These are phyloP conservation scores for Quercus parvula DNA, from an alignment of 306 rosid species.

Conservation along the genomic window DNA sequence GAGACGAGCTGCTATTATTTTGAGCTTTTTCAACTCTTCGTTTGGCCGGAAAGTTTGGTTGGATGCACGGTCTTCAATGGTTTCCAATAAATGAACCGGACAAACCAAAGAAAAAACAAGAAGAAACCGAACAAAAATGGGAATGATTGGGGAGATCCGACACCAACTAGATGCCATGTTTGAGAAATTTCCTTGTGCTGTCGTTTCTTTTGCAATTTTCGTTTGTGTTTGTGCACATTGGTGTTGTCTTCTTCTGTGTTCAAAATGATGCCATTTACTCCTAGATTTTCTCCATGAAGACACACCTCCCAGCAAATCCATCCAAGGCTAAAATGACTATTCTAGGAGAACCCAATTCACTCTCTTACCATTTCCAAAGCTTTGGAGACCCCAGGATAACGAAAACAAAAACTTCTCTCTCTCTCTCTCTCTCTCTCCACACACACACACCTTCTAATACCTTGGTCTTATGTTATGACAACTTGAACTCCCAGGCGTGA, in stretches of 20 bases:
- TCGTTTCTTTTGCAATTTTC: conserved; percentile 36
- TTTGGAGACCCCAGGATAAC: conserved; percentile 28
- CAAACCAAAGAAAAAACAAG: conserved; percentile 47
- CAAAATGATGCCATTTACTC: conserved; percentile 32
- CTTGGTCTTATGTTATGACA: conserved; percentile 44
- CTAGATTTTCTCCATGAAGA: conserved; percentile 38
- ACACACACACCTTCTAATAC: conserved; percentile 16
- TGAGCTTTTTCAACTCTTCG: conserved; percentile 52
- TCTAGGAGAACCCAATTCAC: conserved; percentile 32
- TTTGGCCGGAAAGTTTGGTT: conserved; percentile 59
- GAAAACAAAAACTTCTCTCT: conserved; percentile 6
- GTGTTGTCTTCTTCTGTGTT: conserved; percentile 41
- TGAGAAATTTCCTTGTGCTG: conserved; percentile 23
- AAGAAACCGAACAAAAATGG: conserved; percentile 52
- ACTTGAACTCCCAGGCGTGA: too few relatives aligned
- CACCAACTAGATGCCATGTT: conserved; percentile 69
- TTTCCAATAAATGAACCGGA: conserved; percentile 42
- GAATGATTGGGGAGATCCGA: conserved; percentile 44
- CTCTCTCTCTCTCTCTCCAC: background rate
- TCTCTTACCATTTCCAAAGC: conserved; percentile 56
- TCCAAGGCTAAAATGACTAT: conserved; percentile 34
- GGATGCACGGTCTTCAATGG: conserved; percentile 18
- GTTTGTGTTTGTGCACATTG: conserved; percentile 37
- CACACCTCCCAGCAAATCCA: conserved; percentile 36
- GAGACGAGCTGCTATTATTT: conserved; percentile 51